Conservation (phyloP, 176 grass and related monocot genomes). For the Carex kokanica region DNA sequence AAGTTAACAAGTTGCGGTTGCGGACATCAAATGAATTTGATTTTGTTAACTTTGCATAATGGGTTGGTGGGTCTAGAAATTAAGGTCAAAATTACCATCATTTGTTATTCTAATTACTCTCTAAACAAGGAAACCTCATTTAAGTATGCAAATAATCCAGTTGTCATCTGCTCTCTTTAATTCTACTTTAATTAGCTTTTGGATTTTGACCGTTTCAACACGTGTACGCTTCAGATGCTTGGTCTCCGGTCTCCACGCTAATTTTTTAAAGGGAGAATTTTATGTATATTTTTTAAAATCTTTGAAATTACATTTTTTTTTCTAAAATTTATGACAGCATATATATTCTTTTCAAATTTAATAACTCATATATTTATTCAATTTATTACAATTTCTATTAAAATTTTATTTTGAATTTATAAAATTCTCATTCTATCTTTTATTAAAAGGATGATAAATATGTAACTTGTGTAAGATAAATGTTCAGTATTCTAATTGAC, state of each 20-base stretch:
- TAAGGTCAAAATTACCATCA: neutral
- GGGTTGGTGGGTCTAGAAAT: constrained; percentile 6
- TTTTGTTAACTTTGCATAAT: neutral
- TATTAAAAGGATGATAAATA: too few relatives aligned
- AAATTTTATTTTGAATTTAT: too few relatives aligned
- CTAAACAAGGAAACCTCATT: neutral
- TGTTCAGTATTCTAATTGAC: too few relatives aligned
- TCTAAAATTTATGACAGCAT: too few relatives aligned
- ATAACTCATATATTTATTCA: too few relatives aligned
- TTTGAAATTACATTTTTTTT: too few relatives aligned
- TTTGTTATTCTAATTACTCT: neutral
- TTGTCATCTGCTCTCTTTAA: neutral
- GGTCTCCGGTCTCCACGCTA: neutral
- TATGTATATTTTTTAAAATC: too few relatives aligned
- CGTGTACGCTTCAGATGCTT: neutral
- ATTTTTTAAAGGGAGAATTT: neutral
- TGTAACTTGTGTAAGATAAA: too few relatives aligned
- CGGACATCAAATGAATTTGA: neutral
- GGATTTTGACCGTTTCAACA: neutral
- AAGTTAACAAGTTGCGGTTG: neutral
- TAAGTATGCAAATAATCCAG: neutral
- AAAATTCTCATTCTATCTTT: too few relatives aligned
- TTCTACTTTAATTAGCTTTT: neutral
- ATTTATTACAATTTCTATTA: too few relatives aligned
- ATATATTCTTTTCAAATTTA: too few relatives aligned